Conservation (phyloP, 2,329 filamentous ascomycete species). For the Dothistroma pini region DNA sequence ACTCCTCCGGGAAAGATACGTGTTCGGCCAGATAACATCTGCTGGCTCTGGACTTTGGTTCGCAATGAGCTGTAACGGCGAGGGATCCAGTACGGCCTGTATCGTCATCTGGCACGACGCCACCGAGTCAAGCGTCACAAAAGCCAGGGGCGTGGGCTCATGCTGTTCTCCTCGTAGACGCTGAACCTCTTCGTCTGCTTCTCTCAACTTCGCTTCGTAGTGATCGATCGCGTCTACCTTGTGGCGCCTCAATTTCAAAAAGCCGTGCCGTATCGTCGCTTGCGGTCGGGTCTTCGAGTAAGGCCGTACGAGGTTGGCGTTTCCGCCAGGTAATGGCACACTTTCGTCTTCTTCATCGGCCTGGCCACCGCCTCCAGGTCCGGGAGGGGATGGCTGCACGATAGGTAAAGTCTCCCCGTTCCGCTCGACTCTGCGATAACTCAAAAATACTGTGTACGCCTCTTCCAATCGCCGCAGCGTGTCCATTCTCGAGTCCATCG, state of each 20-base stretch:
- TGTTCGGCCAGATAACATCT: conserved; percentile 94
- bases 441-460: conserved; percentile 75
- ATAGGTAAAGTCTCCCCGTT: conserved; percentile 50
- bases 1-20: conserved; percentile 70
- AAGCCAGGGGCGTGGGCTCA: conserved; percentile 75
- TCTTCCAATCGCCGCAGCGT: conserved; percentile 73
- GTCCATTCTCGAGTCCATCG: conserved; percentile 64
- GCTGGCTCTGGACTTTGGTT: conserved; percentile 82
- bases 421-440: conserved; percentile 51
- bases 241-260: conserved; percentile 65
- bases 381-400: conserved; percentile 44
- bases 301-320: conserved; percentile 39
- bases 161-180: conserved; percentile 71
- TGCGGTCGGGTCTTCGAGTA: conserved; percentile 58
- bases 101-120: conserved; percentile 92
- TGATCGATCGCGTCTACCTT: conserved; percentile 90
- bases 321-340: conserved; percentile 15
- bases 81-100: conserved; percentile 87
- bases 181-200: conserved; percentile 70
- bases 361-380: conserved; percentile 30
- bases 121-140: conserved; percentile 96
- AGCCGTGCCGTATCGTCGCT: conserved; percentile 73
- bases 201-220: conserved; percentile 79
- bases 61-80: conserved; percentile 78
- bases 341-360: conserved; percentile 31